A percentile compares a stretch with the other conserved stretches of the same genome.
Conservation (phyloP, 495 filamentous ascomycete genomes). For the Penicillium ucsense region DNA sequence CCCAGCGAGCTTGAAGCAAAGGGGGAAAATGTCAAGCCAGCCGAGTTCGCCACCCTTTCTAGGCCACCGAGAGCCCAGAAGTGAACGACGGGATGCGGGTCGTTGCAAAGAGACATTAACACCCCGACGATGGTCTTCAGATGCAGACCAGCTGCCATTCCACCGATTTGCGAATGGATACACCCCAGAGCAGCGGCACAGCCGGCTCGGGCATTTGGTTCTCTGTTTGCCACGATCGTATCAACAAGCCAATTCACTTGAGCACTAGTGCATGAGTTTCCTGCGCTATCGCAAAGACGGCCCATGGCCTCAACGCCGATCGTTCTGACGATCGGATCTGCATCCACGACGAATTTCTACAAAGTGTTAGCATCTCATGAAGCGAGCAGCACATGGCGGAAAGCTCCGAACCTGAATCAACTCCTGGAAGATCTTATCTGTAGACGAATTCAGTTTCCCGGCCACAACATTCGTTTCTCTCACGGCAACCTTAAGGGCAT, state of each 20-base stretch:
- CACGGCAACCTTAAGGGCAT: constrained; percentile 71
- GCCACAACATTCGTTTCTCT: constrained; percentile 64
- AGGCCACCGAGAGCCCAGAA: constrained; percentile 91
- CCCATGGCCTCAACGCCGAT: constrained; percentile 84
- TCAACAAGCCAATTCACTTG: constrained; percentile 91
- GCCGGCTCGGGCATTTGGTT: constrained; percentile 85
- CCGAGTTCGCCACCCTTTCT: constrained; percentile 80
- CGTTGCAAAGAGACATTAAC: constrained; percentile 88
- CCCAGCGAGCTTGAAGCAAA: constrained; percentile 86
- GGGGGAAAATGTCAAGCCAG: constrained; percentile 81
- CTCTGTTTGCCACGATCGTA: constrained; percentile 83
- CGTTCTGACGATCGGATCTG: constrained; percentile 75
- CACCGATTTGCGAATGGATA: constrained; percentile 90
- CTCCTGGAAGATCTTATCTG: constrained; percentile 82
- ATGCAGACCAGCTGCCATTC: constrained; percentile 97
- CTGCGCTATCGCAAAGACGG: constrained; percentile 77
- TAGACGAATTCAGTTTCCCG: constrained; percentile 65
- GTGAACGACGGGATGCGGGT: constrained; percentile 93
- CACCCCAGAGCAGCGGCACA: constrained; percentile 89
- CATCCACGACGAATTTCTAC: constrained; percentile 64
- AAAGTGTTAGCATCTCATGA: background rate
- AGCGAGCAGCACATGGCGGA: too few relatives aligned
- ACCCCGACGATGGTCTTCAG: constrained; percentile 93
- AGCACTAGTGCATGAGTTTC: constrained; percentile 77
- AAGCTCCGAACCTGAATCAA: constrained; percentile 50